Evolutionary conservation across 331 rosid species (phyloP).

Genomic region (Erythrophleum ivorense): DNA sequence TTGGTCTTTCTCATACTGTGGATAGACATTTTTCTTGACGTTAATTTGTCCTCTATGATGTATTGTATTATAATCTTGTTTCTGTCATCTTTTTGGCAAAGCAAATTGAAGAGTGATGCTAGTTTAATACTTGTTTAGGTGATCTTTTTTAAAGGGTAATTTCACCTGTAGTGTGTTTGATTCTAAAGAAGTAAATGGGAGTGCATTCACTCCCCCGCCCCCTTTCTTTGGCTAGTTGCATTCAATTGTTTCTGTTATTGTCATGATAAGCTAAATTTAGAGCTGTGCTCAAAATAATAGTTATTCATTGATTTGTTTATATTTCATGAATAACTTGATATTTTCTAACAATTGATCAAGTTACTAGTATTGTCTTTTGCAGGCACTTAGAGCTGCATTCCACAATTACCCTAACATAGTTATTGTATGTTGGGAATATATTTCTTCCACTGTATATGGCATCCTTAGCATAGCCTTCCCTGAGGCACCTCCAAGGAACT

Average conservation of each 20-base stretch:
- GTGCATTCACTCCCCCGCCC: neutral
- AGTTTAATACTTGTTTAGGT: neutral
- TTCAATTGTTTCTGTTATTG: constrained; percentile 22
- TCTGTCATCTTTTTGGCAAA: neutral
- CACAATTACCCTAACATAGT: constrained; percentile 83
- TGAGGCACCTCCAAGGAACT: constrained; percentile 57
- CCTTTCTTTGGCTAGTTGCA: too few relatives aligned
- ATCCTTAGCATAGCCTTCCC: constrained; percentile 55
- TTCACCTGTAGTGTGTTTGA: constrained; percentile 20
- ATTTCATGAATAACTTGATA: constrained; percentile 21
- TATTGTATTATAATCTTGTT: neutral
- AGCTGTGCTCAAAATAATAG: constrained; percentile 23
- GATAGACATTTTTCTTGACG: neutral
- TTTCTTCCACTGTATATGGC: constrained; percentile 64
- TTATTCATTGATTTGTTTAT: constrained; percentile 24
- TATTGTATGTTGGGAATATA: constrained; percentile 72
- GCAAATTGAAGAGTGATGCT: constrained; percentile 5
- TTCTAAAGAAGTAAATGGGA: neutral
- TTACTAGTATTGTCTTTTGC: constrained; percentile 39
- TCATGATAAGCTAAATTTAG: neutral
- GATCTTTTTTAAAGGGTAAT: neutral
- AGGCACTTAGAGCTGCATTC: constrained; percentile 85
- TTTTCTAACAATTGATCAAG: constrained; percentile 23
- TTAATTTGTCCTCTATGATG: constrained; percentile 6
- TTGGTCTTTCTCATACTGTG: neutral